phyloP scores from a whole-genome alignment of 164 flowering plant genomes.

The Umbellularia californica region DNA sequence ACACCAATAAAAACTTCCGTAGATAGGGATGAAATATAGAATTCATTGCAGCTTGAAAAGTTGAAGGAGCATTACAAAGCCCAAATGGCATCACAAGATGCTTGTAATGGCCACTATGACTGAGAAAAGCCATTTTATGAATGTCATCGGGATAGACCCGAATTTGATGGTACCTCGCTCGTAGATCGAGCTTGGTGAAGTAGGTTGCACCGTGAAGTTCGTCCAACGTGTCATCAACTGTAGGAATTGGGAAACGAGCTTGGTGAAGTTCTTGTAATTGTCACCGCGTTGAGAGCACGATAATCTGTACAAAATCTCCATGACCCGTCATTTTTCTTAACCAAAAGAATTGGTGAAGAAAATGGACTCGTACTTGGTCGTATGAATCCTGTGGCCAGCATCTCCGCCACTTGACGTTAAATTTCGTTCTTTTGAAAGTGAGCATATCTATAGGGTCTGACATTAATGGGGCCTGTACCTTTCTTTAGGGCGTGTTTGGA shows the following conservation, averaged over 20 bases:
- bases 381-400: conserved; percentile 2
- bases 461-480: background rate
- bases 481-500: too few species aligned
- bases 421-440: conserved; percentile 14
- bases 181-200: background rate
- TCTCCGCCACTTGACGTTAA: background rate
- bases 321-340: background rate
- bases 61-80: background rate
- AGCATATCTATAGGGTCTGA: conserved; percentile 13
- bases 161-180: background rate
- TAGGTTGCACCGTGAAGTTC: background rate
- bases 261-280: too few species aligned
- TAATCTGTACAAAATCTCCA: background rate
- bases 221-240: background rate
- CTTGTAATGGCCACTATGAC: background rate
- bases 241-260: background rate
- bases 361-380: background rate
- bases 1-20: background rate
- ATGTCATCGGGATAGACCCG: background rate
- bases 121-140: background rate
- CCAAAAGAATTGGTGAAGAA: background rate
- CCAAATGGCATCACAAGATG: too few species aligned
- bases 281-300: background rate
- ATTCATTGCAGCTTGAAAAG: background rate
- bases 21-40: background rate